phyloP scores from a whole-genome alignment of 441 rosid genomes.

The Codiaeum variegatum region DNA sequence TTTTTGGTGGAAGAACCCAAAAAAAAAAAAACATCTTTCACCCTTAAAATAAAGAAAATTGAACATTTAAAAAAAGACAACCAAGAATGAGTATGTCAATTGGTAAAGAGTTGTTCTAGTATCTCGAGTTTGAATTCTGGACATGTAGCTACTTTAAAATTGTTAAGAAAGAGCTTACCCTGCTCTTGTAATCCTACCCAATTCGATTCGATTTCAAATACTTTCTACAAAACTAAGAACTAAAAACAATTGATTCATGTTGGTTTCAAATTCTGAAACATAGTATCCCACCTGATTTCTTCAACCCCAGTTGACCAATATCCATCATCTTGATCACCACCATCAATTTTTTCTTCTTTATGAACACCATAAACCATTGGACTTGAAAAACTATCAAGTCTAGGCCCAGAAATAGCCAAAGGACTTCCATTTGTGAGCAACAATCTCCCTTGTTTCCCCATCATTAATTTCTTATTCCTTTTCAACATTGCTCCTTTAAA shows the following conservation, averaged over 20 bases:
- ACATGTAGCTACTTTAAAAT: too few species aligned
- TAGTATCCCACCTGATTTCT: slow-evolving; percentile 75
- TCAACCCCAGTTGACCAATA: slow-evolving; percentile 47
- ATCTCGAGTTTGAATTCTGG: too few species aligned
- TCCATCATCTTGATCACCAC: slow-evolving; percentile 28
- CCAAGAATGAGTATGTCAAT: too few species aligned
- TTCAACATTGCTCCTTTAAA: slow-evolving; percentile 55
- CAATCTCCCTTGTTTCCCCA: slow-evolving; percentile 41
- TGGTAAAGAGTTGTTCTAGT: too few species aligned
- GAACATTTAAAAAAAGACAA: not conserved
- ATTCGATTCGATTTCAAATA: too few species aligned
- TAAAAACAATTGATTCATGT: slow-evolving; percentile 36
- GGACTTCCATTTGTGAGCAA: slow-evolving; percentile 56
- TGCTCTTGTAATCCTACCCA: too few species aligned
- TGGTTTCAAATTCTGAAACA: slow-evolving; percentile 86
- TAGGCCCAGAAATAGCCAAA: slow-evolving; percentile 28
- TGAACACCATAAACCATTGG: slow-evolving; percentile 38
- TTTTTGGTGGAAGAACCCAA: slow-evolving; percentile 55
- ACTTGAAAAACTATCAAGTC: slow-evolving; percentile 46
- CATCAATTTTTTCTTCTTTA: slow-evolving; percentile 33
- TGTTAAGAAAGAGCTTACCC: not conserved
- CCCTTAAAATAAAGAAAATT: slow-evolving; percentile 29
- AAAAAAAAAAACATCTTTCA: slow-evolving; percentile 64
- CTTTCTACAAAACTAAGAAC: not conserved
- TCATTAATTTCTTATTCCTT: slow-evolving; percentile 50